Base-by-base conservation (phyloP, 306 rosid species). In the Biancaea sappan region DNA sequence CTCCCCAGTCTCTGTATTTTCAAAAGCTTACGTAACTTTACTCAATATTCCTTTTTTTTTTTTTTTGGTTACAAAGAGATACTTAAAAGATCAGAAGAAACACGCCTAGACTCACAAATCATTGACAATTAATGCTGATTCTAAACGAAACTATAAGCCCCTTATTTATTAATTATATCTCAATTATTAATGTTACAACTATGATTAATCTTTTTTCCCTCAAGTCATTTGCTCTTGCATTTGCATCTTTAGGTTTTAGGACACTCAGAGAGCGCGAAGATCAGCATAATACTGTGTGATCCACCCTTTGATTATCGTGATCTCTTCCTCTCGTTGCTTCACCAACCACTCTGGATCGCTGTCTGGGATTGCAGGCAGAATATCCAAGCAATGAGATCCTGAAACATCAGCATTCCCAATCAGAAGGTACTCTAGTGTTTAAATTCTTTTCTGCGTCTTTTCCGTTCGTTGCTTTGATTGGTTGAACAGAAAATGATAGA, bases 351-450 rank as follows among this genome's bases (percentile, higher is more conserved):
- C 72, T 51, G 90, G 90, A 74, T 88, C 90, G 8, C 46, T 64
- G n/a, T n/a, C n/a, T 58, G 70, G 10, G 0, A 6, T 31, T 77
- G 82, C 69, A 15, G 21, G 3, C n/a, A 18, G 41, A 66, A 88
- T 77, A 73, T 86, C 88, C 56, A 88, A 66, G 48, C 90, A 82
- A 52, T 89, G 91, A 31, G 91, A 84, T 32, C 93, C 93, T 86
- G 75, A 67, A 75, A 66, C 28, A 21, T 26, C 62, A 47, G 46
- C 18, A 4, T 22, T 31, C 31, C 35, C 41, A 38, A 19, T 21
- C 69, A 16, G 44, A 47, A 62, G 44, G 46, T 4, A 34, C 44
- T 24, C 66, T 34, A n/a, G 26, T 34, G 22, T 34, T 8, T 4
- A 11, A 9, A 7, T 4, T 21, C 6, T 57, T 32, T 31, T 16